Base-by-base conservation (phyloP, 2,329 filamentous ascomycete species). In the Triangularia setosa region DNA sequence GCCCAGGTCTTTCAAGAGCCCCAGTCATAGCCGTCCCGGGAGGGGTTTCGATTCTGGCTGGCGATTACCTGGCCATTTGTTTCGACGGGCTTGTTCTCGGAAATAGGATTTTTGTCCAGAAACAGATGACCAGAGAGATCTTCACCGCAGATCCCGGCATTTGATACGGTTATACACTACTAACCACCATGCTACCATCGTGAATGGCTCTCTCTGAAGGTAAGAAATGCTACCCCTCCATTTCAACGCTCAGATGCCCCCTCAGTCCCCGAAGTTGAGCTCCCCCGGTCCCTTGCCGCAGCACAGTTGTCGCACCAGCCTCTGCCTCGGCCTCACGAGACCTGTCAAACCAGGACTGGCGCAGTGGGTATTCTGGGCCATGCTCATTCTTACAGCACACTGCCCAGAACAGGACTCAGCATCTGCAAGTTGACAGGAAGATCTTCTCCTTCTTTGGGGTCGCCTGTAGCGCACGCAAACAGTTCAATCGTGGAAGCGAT, bases 71-170 rank as follows among this genome's bases (percentile, higher is more conserved):
- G 60, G 59, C 30, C 40, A 21, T 30, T 25, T 35, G 27, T 56
- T 55, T 27, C 18, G 33, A 16, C 8, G 33, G 48, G 21, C 40
- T 25, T 16, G 11, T 3, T 33, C 25, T 28, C 27, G 33, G 40
- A 35, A 56, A 48, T 44, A 48, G 21, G 30, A 58, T 33, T 33
- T 16, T 3, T 3, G 11, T 3, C 21, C 16, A 48, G 23, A 48
- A 16, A 62, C 18, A 61, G 48, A 24, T 33, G 40, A 55, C 28
- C 52, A 35, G 5, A 61, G 25, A 30, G 63, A 64, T 64, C 64
- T 18, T 40, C 58, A 28, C 53, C 56, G 63, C 54, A 65, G 62
- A 65, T 65, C 63, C 35, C 60, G 65, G 65, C 58, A 66, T 27
- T 66, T 55, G 60, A 57, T 28, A 62, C 60, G n/a, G 12, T 24